Percentiles rank a stretch among this genome's conserved stretches.
Evolutionary conservation across 495 filamentous ascomycete species (phyloP).

Genomic region (Podospora fimiseda): DNA sequence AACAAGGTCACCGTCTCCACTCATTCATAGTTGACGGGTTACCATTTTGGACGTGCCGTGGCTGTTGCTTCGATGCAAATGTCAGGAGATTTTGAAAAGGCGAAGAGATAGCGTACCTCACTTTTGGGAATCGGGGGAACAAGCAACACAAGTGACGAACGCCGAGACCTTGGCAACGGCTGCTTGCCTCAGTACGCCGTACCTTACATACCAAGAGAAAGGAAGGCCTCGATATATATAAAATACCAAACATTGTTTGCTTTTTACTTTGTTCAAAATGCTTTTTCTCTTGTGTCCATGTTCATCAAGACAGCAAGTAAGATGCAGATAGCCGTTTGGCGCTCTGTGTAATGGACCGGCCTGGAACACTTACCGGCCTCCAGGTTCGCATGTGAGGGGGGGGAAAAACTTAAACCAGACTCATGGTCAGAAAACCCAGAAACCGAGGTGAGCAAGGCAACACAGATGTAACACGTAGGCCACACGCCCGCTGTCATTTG

Average conservation of each 20-base stretch:
- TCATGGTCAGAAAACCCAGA: not conserved
- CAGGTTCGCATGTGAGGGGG: too few relatives aligned
- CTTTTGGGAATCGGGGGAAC: not conserved
- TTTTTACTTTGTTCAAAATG: too few relatives aligned
- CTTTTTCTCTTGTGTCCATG: too few relatives aligned
- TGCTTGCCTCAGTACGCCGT: slow-evolving; percentile 19
- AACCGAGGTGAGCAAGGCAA: too few relatives aligned
- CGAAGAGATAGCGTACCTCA: not conserved
- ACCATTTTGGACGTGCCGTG: not conserved
- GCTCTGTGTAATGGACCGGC: too few relatives aligned
- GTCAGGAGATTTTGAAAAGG: not conserved
- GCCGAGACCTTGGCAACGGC: slow-evolving; percentile 29
- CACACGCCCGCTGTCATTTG: not conserved
- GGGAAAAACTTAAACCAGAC: too few relatives aligned
- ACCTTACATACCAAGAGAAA: slow-evolving; percentile 22
- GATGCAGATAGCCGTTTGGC: too few relatives aligned
- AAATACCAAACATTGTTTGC: too few relatives aligned
- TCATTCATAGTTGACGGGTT: not conserved
- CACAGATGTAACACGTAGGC: slow-evolving; percentile 6
- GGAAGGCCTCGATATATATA: slow-evolving; percentile 5
- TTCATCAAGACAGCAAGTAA: too few relatives aligned
- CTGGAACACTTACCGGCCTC: too few relatives aligned
- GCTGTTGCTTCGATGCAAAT: not conserved
- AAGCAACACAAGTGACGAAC: slow-evolving; percentile 10
- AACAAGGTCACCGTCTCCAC: not conserved